phyloP scores from a whole-genome alignment of 352 stramenopile species.

The Globisporangium irregulare region DNA sequence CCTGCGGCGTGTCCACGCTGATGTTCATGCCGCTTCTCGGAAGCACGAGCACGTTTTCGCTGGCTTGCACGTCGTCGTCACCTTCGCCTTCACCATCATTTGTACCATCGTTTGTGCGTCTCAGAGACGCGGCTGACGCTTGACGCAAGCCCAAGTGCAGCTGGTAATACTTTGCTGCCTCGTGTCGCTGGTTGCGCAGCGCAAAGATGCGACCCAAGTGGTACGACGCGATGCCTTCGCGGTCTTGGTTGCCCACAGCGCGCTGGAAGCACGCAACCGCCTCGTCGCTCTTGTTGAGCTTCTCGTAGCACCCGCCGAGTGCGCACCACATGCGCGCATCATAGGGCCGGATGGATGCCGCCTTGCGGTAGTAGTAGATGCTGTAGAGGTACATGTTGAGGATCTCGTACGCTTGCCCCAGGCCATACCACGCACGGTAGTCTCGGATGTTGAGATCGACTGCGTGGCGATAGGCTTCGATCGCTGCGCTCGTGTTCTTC shows the following conservation, averaged over 20 bases:
- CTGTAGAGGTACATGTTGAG: slow-evolving; percentile 98
- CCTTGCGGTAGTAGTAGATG: slow-evolving; percentile 99
- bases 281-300: slow-evolving; percentile 65
- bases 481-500: slow-evolving; percentile 96
- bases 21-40: slow-evolving; percentile 30
- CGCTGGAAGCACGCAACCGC: slow-evolving; percentile 74
- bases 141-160: slow-evolving; percentile 57
- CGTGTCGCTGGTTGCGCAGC: slow-evolving; percentile 40
- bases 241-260: slow-evolving; percentile 72
- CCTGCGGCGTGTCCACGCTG: slow-evolving; percentile 60
- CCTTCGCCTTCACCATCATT: not conserved
- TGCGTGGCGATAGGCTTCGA: slow-evolving; percentile 95
- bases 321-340: slow-evolving; percentile 98
- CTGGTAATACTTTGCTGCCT: slow-evolving; percentile 73
- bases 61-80: slow-evolving; percentile 1
- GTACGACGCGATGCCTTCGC: slow-evolving; percentile 71
- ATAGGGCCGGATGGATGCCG: slow-evolving; percentile 92
- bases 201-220: slow-evolving; percentile 63
- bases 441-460: slow-evolving; percentile 92
- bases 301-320: slow-evolving; percentile 86
- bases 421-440: slow-evolving; percentile 98
- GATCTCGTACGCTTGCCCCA: slow-evolving; percentile 98
- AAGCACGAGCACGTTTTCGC: slow-evolving; percentile 16
- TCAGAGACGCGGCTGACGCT: slow-evolving; percentile 11
- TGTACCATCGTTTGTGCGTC: not conserved